Percentiles rank a stretch among this genome's conserved stretches.
phyloP scores from a whole-genome alignment of 176 grass and related monocot genomes.

The Poa annua region DNA sequence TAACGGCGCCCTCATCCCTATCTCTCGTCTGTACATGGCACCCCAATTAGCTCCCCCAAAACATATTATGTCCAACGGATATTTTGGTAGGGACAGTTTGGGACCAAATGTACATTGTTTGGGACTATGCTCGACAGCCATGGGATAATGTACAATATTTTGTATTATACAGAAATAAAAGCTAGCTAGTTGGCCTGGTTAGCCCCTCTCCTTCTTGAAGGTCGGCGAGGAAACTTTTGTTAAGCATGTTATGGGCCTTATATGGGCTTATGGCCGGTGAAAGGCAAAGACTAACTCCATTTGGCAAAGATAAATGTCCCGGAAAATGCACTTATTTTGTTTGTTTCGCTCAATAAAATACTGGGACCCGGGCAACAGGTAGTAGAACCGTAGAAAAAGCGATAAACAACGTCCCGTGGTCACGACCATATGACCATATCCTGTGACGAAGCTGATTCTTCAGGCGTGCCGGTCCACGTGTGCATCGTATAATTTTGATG shows the following conservation, averaged over 20 bases:
- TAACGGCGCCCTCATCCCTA: too few species aligned
- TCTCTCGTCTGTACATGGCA: too few species aligned
- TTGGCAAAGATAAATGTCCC: neutral
- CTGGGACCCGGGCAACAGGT: neutral
- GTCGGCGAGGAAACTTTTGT: neutral
- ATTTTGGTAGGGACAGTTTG: too few species aligned
- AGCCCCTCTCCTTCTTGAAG: neutral
- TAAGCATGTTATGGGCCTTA: neutral
- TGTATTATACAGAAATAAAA: neutral
- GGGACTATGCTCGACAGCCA: too few species aligned
- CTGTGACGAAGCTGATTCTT: neutral
- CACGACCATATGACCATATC: neutral
- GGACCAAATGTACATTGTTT: too few species aligned
- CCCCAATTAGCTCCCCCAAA: too few species aligned
- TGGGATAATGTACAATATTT: too few species aligned
- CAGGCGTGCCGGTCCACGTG: neutral
- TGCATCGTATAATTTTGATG: neutral
- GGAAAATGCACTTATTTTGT: neutral
- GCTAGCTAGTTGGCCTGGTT: neutral
- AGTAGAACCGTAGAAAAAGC: neutral
- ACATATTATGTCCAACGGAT: too few species aligned
- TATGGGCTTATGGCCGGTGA: neutral
- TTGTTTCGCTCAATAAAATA: neutral
- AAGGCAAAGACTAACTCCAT: neutral
- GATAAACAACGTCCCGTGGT: neutral